phyloP scores from a whole-genome alignment of 1,284 basidiomycete species.

The Cryptococcus sp. region DNA sequence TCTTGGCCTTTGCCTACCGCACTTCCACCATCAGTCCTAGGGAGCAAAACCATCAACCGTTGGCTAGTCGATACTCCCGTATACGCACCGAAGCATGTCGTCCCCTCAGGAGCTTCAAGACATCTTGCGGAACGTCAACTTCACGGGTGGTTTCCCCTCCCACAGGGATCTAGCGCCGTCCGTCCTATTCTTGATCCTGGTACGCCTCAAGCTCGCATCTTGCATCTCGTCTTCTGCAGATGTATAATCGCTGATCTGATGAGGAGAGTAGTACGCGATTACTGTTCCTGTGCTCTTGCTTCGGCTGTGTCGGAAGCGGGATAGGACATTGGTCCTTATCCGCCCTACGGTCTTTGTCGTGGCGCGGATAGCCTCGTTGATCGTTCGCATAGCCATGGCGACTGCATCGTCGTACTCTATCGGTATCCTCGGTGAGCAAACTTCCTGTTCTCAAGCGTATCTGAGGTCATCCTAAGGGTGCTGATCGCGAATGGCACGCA shows the following conservation, averaged over 20 bases:
- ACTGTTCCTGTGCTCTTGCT: constrained; percentile 23
- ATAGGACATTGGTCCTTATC: constrained; percentile 24
- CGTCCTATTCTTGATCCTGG: constrained; percentile 24
- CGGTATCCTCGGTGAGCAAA: constrained; percentile 8
- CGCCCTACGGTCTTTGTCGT: constrained; percentile 18
- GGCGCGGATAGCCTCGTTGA: neutral
- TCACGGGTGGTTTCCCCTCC: constrained; percentile 30
- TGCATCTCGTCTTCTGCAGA: too few species aligned
- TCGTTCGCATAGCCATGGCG: neutral
- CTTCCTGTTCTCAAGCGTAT: neutral
- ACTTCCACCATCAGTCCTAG: too few species aligned
- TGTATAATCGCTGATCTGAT: constrained; percentile 1
- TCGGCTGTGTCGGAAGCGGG: constrained; percentile 9
- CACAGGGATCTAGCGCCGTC: constrained; percentile 29
- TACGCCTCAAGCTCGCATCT: too few species aligned
- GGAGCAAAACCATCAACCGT: too few species aligned
- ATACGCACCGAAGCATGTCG: too few species aligned
- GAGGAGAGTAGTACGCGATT: neutral
- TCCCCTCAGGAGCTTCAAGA: neutral
- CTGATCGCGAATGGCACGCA: too few species aligned
- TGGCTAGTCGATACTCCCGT: too few species aligned
- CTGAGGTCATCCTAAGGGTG: too few species aligned
- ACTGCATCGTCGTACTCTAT: neutral
- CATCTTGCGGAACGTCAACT: constrained; percentile 18
- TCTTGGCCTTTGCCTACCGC: too few species aligned